Conservation (phyloP, 2,329 filamentous ascomycete genomes). For the Colletotrichum gloeosporioides region DNA sequence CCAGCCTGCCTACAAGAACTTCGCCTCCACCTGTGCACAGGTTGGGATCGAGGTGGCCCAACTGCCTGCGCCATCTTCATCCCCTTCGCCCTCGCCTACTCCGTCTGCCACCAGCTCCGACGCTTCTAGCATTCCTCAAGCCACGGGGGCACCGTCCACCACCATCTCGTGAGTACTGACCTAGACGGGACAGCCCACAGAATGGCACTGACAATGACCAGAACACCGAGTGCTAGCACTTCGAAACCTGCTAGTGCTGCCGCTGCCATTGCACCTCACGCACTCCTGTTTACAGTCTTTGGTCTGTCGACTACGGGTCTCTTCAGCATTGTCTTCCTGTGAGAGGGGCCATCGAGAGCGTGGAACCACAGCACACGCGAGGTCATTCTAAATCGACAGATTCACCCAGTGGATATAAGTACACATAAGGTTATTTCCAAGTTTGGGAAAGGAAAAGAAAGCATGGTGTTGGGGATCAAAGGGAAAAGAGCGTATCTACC, state of each 20-base stretch:
- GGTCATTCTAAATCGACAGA: not conserved
- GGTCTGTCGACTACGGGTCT: constrained; percentile 6
- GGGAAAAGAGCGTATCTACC: not conserved
- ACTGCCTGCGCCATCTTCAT: not conserved
- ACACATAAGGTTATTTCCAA: not conserved
- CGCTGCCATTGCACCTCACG: constrained; percentile 14
- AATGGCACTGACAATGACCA: not conserved
- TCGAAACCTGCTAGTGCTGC: constrained; percentile 13
- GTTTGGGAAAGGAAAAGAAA: not conserved
- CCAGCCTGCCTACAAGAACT: constrained; percentile 15
- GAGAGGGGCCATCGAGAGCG: not conserved
- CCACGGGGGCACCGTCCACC: not conserved
- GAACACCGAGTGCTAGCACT: not conserved
- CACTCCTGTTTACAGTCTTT: not conserved
- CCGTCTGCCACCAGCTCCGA: not conserved
- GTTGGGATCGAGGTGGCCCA: not conserved
- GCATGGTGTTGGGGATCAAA: not conserved
- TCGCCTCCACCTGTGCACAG: constrained; percentile 6
- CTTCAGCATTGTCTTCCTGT: constrained; percentile 11
- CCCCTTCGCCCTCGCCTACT: not conserved
- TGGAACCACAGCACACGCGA: not conserved
- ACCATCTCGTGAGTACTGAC: not conserved
- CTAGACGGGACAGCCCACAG: not conserved
- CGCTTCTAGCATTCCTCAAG: not conserved
- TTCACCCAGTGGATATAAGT: not conserved